Conservation (phyloP, 768 basidiomycete species). For the Podaxis sp. region DNA sequence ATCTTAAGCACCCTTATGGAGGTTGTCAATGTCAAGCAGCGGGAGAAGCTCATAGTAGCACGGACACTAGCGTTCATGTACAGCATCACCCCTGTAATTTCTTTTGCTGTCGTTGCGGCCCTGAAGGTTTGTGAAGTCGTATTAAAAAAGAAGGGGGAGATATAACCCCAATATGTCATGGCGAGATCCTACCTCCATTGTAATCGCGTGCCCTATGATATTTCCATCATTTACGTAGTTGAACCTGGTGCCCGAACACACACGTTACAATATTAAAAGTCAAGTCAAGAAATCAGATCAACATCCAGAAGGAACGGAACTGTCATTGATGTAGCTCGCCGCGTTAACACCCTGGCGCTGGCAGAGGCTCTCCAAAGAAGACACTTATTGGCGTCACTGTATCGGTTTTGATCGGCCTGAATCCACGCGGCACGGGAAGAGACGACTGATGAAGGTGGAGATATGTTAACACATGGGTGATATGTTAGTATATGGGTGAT, state of each 20-base stretch:
- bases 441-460: slow-evolving; percentile 21
- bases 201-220: not conserved
- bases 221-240: not conserved
- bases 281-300: slow-evolving; percentile 2
- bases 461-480: not conserved
- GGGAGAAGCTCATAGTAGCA: not conserved
- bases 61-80: slow-evolving; percentile 1
- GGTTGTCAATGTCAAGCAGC: not conserved
- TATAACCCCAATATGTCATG: not conserved
- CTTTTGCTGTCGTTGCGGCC: not conserved
- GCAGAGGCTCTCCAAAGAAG: slow-evolving; percentile 38
- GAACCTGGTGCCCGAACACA: not conserved
- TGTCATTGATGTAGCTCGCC: slow-evolving; percentile 21
- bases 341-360: too few species aligned
- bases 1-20: not conserved
- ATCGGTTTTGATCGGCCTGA: slow-evolving; percentile 47
- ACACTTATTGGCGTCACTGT: slow-evolving; percentile 40
- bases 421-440: slow-evolving; percentile 44
- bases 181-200: not conserved
- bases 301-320: slow-evolving; percentile 25
- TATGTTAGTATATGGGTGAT: not conserved
- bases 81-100: not conserved
- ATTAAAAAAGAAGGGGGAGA: not conserved
- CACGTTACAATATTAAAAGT: not conserved
- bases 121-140: not conserved